Base-by-base conservation (phyloP, 441 rosid genomes). In the Lagerstroemia fauriei region DNA sequence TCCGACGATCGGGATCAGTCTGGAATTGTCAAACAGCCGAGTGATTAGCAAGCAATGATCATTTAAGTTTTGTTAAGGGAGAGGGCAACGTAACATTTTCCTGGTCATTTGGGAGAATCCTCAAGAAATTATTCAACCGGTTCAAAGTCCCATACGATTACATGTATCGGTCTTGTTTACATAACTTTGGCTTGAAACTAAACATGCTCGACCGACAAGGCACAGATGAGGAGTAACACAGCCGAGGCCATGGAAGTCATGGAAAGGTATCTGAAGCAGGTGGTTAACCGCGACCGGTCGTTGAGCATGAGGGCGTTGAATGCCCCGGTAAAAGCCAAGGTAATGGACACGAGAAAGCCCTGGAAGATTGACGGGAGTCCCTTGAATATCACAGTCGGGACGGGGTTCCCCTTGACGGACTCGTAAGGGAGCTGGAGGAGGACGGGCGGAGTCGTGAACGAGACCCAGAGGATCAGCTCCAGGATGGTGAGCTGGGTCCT, bases 401-500 rank as follows among this genome's bases (percentile, higher is more conserved):
- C 75, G 0, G n/a, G 77, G 57, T 50, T 80, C 31, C 82, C 82
- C 0, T 80, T 38, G 3, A 80, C n/a, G 4, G 56, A 32, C 41
- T 80, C 82, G 12, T 32, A 80, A 4, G 82, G 82, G 47, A 80
- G 66, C 17, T 50, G 77, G 1, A 56, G 20, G 9, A 80, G 82
- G 38, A 65, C 75, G 0, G 44, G 44, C 22, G 77, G 66, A 0
- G 59, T 24, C 0, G 82, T 72, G 65, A 72, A 80, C 29, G 82
- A 80, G 22, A 41, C 34, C 81, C 81, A 79, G 73, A 79, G 38
- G 73, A 79, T 79, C 74, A 56, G 48, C 31, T 50, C 46, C 59
- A 79, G 56, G 16, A 79, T 48, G 73, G 65, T 79, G 24, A 79
- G 50, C n/a, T 51, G 53, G 63, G 31, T 68, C 18, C 29, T 73